Base-by-base conservation (phyloP, 129 eudicot genomes). In the Centella asiatica region DNA sequence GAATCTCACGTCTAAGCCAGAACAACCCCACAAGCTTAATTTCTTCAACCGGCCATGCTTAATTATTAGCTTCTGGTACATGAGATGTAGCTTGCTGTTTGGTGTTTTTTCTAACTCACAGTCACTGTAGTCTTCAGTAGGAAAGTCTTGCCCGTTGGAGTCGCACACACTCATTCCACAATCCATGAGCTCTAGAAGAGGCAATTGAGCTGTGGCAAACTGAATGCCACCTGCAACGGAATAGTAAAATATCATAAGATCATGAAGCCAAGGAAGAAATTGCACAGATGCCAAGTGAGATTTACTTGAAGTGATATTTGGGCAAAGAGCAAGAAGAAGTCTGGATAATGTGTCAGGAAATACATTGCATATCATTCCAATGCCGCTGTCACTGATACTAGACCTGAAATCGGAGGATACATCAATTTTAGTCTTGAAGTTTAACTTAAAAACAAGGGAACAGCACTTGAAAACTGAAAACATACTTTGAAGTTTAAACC, bases 1-100 rank as follows among this genome's bases (percentile, higher is more conserved):
- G 69, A 74, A 68, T 60, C 95, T 88, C 79, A 93, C 99, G 78
- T 93, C 99, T 69, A 88, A 85, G 58, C 96, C 93, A 18, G 96
- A 85, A 62, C 99, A 93, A 24, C 99, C 99, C 99, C 96, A 93
- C 63, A 93, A 79, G 81, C 99, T 93, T 65, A 93, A 76, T 72
- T 77, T 93, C 85, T 78, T 88, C 80, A 93, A 62, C 45, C 79
- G 82, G 19, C 73, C 77, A 59, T 93, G 99, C 70, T 93, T 93
- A 61, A 93, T 85, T 39, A 93, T 87, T 55, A 93, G 66, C 84
- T 93, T 93, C 72, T 93, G 99, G 64, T 76, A 73, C 42, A 67
- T 74, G 49, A 52, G 80, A 72, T 78, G 96, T 57, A 65, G 57
- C 70, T 85, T 93, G 70, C 70, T 76, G 62, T 81, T 80, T 56